Evolutionary conservation across 2,329 filamentous ascomycete species (phyloP).

Genomic region (Alternaria triticina): DNA sequence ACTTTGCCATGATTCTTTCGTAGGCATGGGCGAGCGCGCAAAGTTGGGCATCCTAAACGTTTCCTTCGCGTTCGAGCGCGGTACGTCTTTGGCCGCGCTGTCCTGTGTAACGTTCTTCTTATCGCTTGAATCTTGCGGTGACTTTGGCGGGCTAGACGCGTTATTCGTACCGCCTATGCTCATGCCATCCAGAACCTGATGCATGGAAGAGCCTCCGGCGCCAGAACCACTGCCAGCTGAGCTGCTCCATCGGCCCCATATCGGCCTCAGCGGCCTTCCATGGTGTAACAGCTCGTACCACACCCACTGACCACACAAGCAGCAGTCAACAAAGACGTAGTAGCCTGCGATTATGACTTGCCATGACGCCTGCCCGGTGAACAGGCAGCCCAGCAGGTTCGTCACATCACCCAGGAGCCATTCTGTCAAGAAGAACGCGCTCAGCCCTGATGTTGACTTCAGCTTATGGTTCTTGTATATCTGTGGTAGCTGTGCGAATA

Average conservation of each 20-base stretch:
- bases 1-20: slow-evolving; percentile 35
- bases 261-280: slow-evolving; percentile 52
- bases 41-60: slow-evolving; percentile 48
- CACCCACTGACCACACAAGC: slow-evolving; percentile 67
- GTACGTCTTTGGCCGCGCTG: slow-evolving; percentile 28
- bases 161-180: slow-evolving; percentile 19
- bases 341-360: slow-evolving; percentile 70
- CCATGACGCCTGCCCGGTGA: slow-evolving; percentile 70
- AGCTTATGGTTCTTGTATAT: slow-evolving; percentile 72
- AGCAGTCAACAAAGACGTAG: slow-evolving; percentile 70
- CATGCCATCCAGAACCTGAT: slow-evolving; percentile 35
- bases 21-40: slow-evolving; percentile 37
- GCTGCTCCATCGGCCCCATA: slow-evolving; percentile 37
- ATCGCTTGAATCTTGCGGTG: slow-evolving; percentile 6
- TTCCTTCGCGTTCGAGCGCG: slow-evolving; percentile 40
- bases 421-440: slow-evolving; percentile 69
- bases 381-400: slow-evolving; percentile 67
- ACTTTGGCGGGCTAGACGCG: slow-evolving; percentile 4
- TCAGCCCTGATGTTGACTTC: slow-evolving; percentile 69
- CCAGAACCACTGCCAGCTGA: slow-evolving; percentile 23
- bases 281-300: slow-evolving; percentile 68
- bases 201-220: slow-evolving; percentile 33
- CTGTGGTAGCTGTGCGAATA: slow-evolving; percentile 72
- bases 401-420: slow-evolving; percentile 70
- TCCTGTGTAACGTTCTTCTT: slow-evolving; percentile 14